Base-by-base conservation (phyloP, 768 basidiomycete genomes). In the Suillus tomentosus region DNA sequence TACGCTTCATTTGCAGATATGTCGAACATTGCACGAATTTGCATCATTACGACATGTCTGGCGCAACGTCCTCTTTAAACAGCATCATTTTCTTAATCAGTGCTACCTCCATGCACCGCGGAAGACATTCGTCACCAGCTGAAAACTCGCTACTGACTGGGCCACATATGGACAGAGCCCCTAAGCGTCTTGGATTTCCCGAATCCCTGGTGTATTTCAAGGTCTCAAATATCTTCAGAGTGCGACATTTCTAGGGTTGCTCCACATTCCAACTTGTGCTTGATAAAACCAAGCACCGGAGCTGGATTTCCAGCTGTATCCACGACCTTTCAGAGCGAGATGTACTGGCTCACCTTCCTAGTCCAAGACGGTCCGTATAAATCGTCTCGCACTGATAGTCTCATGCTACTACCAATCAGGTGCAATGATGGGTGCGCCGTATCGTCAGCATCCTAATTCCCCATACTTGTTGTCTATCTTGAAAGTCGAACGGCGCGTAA, bases 251-350 rank as follows among this genome's bases (percentile, higher is more conserved):
- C 71, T 76, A 2, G 74, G 74, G 15, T 57, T 74, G 31, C 66
- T 76, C 70, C 70, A 7, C 73, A 74, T 57, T 74, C 73, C 2
- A 74, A 76, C 17, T 62, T 74, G 14, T 76, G 74, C 45, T 58
- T 74, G 37, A 68, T 74, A 40, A 70, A 62, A 61, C 71, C 71
- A 5, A 65, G 70, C 15, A 61, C 53, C 11, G 36, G 43, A n/a
- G 36, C 66, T 11, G 51, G 50, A 8, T 11, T 50, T 31, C 61
- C 57, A 0, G 66, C 74, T n/a, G 69, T 66, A 14, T 73, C 74
- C 5, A 47, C 40, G 24, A 34, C 62, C 19, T 56, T 74, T 11
- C 73, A 76, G 60, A 74, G 71, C 51, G 72, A 74, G 53, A 62
- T 68, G 68, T 76, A 74, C 65, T 74, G 73, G 72, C 42, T 71